Evolutionary conservation across 1,284 basidiomycete species (phyloP).

Genomic region (Boletus calvinii): DNA sequence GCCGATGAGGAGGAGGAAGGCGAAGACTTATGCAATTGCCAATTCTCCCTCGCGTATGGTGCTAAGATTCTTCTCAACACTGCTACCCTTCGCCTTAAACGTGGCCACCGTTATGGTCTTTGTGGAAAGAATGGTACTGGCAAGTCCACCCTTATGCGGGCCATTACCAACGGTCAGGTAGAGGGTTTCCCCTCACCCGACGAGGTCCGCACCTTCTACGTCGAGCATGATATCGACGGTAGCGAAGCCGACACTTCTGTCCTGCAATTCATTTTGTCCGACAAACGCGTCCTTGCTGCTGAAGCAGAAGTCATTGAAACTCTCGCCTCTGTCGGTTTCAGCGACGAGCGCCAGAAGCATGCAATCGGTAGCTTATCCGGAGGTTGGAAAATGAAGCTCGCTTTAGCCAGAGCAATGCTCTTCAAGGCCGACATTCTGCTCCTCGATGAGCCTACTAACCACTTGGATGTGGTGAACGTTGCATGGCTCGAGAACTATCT

Average conservation of each 20-base stretch:
- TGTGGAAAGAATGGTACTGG: constrained; percentile 98
- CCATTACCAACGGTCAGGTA: constrained; percentile 94
- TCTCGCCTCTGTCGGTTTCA: constrained; percentile 90
- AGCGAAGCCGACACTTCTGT: constrained; percentile 91
- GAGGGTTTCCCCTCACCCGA: constrained; percentile 97
- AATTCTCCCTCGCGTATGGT: constrained; percentile 97
- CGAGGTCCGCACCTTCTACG: constrained; percentile 97
- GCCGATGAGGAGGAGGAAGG: constrained; percentile 94
- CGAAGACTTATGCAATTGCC: constrained; percentile 97
- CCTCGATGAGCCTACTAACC: constrained; percentile 98
- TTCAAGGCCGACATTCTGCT: constrained; percentile 98
- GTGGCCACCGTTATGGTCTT: constrained; percentile 97
- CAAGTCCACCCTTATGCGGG: constrained; percentile 98
- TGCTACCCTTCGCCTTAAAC: constrained; percentile 94
- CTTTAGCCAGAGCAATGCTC: constrained; percentile 95
- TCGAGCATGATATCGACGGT: constrained; percentile 98
- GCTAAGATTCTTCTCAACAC: constrained; percentile 98
- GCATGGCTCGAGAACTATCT: constrained; percentile 98
- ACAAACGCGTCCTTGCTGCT: constrained; percentile 79
- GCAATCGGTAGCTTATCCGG: constrained; percentile 93
- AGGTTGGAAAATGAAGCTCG: constrained; percentile 99
- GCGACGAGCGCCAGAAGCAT: constrained; percentile 79
- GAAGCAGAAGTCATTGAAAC: constrained; percentile 78
- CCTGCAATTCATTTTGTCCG: constrained; percentile 83
- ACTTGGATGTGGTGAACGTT: constrained; percentile 96